Evolutionary conservation across 1,139 yeast genomes (phyloP).

Genomic region (Candida sojae): DNA sequence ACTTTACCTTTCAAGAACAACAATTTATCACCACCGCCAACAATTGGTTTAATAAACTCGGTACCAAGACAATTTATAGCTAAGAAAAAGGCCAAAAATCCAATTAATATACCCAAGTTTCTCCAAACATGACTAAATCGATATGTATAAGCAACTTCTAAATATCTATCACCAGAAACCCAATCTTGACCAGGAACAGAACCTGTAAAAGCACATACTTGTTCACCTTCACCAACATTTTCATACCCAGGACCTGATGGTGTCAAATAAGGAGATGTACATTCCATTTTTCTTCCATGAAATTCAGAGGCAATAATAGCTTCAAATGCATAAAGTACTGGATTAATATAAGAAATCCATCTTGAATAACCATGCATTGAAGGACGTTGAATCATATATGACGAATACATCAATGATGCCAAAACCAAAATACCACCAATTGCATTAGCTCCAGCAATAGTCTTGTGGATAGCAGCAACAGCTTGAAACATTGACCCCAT

Average conservation of each 20-base stretch:
- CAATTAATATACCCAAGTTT: constrained; percentile 61
- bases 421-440: constrained; percentile 51
- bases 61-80: constrained; percentile 46
- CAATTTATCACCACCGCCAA: constrained; percentile 60
- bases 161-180: constrained; percentile 53
- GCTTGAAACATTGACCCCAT: constrained; percentile 51
- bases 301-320: constrained; percentile 56
- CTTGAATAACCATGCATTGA: constrained; percentile 67
- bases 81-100: constrained; percentile 53
- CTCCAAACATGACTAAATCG: constrained; percentile 59
- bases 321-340: constrained; percentile 59
- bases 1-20: constrained; percentile 56
- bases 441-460: constrained; percentile 53
- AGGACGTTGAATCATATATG: constrained; percentile 57
- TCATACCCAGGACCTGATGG: constrained; percentile 57
- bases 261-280: constrained; percentile 40
- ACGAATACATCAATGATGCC: constrained; percentile 52
- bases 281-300: constrained; percentile 55
- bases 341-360: constrained; percentile 62
- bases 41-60: constrained; percentile 52
- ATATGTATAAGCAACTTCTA: constrained; percentile 43
- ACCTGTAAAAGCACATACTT: constrained; percentile 55
- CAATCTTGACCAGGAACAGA: constrained; percentile 42
- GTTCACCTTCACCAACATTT: constrained; percentile 34
- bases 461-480: constrained; percentile 48